Conservation (phyloP, 163 green algal genomes). For the Volvox carteri region DNA sequence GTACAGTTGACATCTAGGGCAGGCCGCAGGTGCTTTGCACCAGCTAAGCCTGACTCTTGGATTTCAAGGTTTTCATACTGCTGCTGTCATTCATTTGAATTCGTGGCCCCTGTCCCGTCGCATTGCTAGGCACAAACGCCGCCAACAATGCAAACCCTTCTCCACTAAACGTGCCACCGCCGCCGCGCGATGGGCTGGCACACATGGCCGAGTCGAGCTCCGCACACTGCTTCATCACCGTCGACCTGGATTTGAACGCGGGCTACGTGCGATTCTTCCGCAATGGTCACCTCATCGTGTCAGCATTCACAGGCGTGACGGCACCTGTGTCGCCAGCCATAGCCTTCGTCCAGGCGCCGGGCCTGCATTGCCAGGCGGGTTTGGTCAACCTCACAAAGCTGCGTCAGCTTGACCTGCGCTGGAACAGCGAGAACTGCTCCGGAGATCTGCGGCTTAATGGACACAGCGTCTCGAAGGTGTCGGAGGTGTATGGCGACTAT, state of each 20-base stretch:
- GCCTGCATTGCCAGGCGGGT: constrained; percentile 62
- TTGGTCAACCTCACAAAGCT: constrained; percentile 82
- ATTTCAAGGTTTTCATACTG: not conserved
- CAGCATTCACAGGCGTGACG: constrained; percentile 68
- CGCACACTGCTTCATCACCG: constrained; percentile 75
- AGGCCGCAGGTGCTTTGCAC: no score
- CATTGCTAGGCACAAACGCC: constrained; percentile 32
- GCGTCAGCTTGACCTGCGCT: constrained; percentile 75
- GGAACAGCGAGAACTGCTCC: constrained; percentile 72
- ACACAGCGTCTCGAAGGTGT: constrained; percentile 71
- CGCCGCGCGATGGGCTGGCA: constrained; percentile 50
- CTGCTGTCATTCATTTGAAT: not conserved
- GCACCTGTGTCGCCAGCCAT: constrained; percentile 69
- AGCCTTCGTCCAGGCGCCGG: constrained; percentile 64
- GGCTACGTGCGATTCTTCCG: constrained; percentile 77
- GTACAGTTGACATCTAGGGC: no score
- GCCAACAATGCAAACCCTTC: constrained; percentile 36
- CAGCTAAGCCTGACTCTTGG: no score
- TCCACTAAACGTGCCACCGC: constrained; percentile 30
- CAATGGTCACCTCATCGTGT: constrained; percentile 72
- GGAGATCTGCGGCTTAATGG: constrained; percentile 72
- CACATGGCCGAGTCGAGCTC: constrained; percentile 66
- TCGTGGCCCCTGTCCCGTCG: not conserved
- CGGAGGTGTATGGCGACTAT: constrained; percentile 80
- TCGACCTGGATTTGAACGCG: constrained; percentile 74